Evolutionary conservation across 2,329 filamentous ascomycete species (phyloP).

Genomic region (Thelonectria rubi): DNA sequence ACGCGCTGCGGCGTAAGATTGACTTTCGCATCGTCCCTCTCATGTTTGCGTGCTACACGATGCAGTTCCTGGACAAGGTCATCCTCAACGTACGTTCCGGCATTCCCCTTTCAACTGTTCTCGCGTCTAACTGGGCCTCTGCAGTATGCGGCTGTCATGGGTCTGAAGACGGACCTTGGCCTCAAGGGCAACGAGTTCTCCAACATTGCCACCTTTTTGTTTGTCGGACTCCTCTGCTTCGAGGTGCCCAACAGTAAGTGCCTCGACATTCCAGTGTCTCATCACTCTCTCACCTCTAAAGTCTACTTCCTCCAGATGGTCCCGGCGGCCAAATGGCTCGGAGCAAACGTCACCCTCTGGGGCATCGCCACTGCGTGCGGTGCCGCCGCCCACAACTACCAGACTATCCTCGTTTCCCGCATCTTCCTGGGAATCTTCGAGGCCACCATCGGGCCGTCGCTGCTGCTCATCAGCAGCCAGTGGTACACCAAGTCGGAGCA

Average conservation of each 20-base stretch:
- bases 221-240: constrained; percentile 67
- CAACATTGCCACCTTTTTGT: constrained; percentile 69
- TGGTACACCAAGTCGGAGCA: constrained; percentile 71
- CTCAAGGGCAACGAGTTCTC: constrained; percentile 69
- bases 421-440: constrained; percentile 70
- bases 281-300: constrained; percentile 34
- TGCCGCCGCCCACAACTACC: constrained; percentile 63
- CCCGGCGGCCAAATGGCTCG: constrained; percentile 69
- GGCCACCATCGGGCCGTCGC: constrained; percentile 66
- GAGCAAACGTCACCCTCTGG: constrained; percentile 66
- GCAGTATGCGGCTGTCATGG: constrained; percentile 74
- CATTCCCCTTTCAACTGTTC: constrained; percentile 5
- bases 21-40: constrained; percentile 68
- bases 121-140: constrained; percentile 1
- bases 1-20: constrained; percentile 61
- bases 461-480: constrained; percentile 68
- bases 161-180: constrained; percentile 60
- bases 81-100: constrained; percentile 63
- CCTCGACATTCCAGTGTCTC: too few relatives aligned
- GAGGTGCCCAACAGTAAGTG: constrained; percentile 66
- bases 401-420: constrained; percentile 61
- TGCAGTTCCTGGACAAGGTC: constrained; percentile 72
- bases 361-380: constrained; percentile 64
- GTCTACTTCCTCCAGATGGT: constrained; percentile 68
- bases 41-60: constrained; percentile 69